Evolutionary conservation across 2,329 filamentous ascomycete genomes (phyloP).

Genomic region (Drechslerella coelobrocha): DNA sequence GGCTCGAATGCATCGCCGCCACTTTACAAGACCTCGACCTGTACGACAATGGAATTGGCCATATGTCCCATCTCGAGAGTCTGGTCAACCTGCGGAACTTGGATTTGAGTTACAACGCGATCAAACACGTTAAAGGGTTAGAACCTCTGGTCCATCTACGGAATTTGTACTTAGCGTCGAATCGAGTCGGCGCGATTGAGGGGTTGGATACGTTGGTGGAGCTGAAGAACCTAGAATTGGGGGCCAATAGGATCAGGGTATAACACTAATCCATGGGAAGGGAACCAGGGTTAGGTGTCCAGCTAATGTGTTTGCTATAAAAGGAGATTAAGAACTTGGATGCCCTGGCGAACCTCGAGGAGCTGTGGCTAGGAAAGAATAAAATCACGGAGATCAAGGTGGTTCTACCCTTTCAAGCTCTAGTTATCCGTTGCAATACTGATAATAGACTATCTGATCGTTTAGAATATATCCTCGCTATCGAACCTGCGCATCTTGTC

Average conservation of each 20-base stretch:
- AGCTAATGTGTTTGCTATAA: background rate
- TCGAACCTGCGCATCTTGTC: slow-evolving; percentile 84
- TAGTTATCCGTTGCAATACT: slow-evolving; percentile 20
- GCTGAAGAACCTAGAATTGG: slow-evolving; percentile 84
- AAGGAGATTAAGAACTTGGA: slow-evolving; percentile 82
- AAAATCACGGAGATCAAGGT: slow-evolving; percentile 84
- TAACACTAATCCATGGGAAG: slow-evolving; percentile 47
- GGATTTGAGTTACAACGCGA: slow-evolving; percentile 98
- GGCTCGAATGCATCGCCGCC: slow-evolving; percentile 70
- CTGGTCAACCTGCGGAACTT: slow-evolving; percentile 77
- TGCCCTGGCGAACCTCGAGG: slow-evolving; percentile 75
- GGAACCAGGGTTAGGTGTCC: too few species aligned
- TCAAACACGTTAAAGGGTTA: slow-evolving; percentile 85
- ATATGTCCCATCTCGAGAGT: slow-evolving; percentile 76
- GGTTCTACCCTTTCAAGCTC: background rate
- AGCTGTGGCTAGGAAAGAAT: slow-evolving; percentile 95
- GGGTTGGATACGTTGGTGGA: slow-evolving; percentile 76
- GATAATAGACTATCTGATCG: slow-evolving; percentile 20
- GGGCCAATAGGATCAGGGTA: slow-evolving; percentile 83
- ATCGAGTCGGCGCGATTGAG: slow-evolving; percentile 89
- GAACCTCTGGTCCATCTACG: slow-evolving; percentile 70
- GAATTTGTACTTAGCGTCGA: slow-evolving; percentile 91
- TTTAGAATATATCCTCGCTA: slow-evolving; percentile 71
- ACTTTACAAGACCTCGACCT: slow-evolving; percentile 85
- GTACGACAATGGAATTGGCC: slow-evolving; percentile 93